These are phyloP conservation scores for Moniliella sp. DNA, from an alignment of 1,284 basidiomycete genomes.

Conservation along the genomic window DNA sequence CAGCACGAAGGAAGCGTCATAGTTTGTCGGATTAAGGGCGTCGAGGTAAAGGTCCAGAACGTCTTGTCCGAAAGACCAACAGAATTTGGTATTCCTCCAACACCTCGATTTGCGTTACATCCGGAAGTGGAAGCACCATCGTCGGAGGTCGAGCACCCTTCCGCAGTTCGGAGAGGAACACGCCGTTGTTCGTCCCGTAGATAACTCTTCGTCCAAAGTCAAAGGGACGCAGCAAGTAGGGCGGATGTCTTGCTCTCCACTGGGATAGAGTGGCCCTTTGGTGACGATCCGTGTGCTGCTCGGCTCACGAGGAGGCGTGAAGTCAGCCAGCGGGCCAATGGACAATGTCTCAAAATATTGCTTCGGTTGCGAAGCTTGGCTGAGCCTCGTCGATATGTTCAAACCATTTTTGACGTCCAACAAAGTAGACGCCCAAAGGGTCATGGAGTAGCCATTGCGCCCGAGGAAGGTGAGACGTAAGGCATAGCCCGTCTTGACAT, in stretches of 20 bases:
- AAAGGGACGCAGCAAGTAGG: slow-evolving; percentile 74
- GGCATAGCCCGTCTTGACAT: slow-evolving; percentile 66
- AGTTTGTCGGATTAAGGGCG: slow-evolving; percentile 69
- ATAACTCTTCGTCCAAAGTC: slow-evolving; percentile 64
- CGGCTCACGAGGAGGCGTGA: too few species aligned
- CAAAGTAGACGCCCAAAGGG: slow-evolving; percentile 74
- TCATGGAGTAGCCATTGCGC: slow-evolving; percentile 71
- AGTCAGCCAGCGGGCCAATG: too few species aligned
- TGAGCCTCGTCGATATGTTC: slow-evolving; percentile 79
- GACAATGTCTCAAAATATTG: slow-evolving; percentile 69
- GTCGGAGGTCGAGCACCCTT: slow-evolving; percentile 50
- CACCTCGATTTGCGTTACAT: slow-evolving; percentile 85
- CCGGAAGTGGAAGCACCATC: slow-evolving; percentile 70
- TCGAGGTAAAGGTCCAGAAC: slow-evolving; percentile 93
- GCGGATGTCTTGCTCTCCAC: too few species aligned
- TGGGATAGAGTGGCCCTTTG: too few species aligned
- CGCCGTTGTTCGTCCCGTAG: slow-evolving; percentile 88
- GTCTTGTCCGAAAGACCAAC: slow-evolving; percentile 72
- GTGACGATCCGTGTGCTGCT: too few species aligned
- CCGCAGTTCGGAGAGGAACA: slow-evolving; percentile 71
- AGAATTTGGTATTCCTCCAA: slow-evolving; percentile 86
- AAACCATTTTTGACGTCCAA: slow-evolving; percentile 77
- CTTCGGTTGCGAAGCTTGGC: slow-evolving; percentile 59
- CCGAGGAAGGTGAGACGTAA: slow-evolving; percentile 84
- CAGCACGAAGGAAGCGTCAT: slow-evolving; percentile 73